These are phyloP conservation scores for Fusarium coffeatum DNA, from an alignment of 2,329 filamentous ascomycete genomes.

Conservation along the genomic window DNA sequence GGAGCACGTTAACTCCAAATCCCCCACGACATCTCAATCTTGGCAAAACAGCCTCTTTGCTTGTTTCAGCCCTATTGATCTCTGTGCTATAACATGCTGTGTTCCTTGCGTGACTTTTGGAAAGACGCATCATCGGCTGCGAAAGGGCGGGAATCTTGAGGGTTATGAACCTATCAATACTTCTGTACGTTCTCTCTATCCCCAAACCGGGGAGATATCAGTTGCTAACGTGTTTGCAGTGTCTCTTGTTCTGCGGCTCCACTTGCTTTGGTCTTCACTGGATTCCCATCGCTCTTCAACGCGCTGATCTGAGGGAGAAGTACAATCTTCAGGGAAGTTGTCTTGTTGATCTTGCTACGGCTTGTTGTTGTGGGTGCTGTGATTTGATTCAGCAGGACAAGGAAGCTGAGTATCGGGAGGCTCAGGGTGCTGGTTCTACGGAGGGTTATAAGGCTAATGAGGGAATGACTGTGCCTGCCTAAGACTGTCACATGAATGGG, in stretches of 20 bases:
- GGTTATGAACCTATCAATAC: slow-evolving; percentile 62
- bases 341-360: slow-evolving; percentile 54
- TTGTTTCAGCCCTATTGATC: slow-evolving; percentile 58
- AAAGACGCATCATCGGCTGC: slow-evolving; percentile 60
- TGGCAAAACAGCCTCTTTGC: slow-evolving; percentile 58
- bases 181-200: slow-evolving; percentile 50
- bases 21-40: slow-evolving; percentile 51
- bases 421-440: slow-evolving; percentile 11
- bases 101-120: slow-evolving; percentile 62
- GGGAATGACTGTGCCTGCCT: slow-evolving; percentile 35
- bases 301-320: slow-evolving; percentile 58
- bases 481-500: too few relatives aligned
- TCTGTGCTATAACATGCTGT: slow-evolving; percentile 59
- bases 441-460: slow-evolving; percentile 43
- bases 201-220: too few relatives aligned
- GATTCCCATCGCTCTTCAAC: slow-evolving; percentile 59
- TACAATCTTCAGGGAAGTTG: slow-evolving; percentile 60
- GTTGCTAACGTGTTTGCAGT: slow-evolving; percentile 44
- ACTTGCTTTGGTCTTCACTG: slow-evolving; percentile 56
- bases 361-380: slow-evolving; percentile 61
- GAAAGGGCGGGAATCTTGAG: slow-evolving; percentile 54
- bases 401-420: slow-evolving; percentile 56
- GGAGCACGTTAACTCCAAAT: slow-evolving; percentile 58
- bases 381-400: slow-evolving; percentile 61
- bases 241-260: slow-evolving; percentile 57